phyloP scores from a whole-genome alignment of 192 early-diverging fungal species.

The Gigaspora rosea region DNA sequence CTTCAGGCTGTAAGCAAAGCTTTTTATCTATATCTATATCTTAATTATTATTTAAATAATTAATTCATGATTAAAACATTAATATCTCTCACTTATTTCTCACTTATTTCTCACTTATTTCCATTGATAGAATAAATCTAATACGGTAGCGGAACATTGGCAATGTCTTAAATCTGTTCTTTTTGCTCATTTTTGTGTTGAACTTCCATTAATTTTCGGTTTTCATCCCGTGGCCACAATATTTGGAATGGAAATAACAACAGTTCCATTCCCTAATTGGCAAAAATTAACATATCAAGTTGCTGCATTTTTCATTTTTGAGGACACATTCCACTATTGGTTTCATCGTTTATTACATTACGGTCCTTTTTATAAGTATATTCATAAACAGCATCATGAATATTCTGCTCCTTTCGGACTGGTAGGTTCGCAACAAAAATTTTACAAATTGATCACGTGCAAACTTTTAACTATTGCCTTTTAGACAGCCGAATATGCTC shows the following conservation, averaged over 20 bases:
- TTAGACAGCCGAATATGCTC: conserved; percentile 83
- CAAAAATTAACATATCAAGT: conserved; percentile 65
- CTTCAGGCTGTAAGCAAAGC: conserved; percentile 67
- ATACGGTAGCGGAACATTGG: conserved; percentile 68
- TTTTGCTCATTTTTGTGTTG: conserved; percentile 75
- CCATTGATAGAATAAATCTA: conserved; percentile 57
- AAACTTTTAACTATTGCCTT: background rate
- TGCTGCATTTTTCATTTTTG: conserved; percentile 77
- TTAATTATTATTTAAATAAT: background rate
- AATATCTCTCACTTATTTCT: no score
- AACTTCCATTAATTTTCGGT: conserved; percentile 84
- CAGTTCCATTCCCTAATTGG: conserved; percentile 80
- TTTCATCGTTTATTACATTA: conserved; percentile 88
- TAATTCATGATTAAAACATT: background rate
- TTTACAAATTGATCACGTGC: no score
- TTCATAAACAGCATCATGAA: conserved; percentile 96
- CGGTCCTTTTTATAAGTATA: conserved; percentile 81
- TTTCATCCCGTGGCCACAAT: conserved; percentile 84
- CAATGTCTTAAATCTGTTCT: conserved; percentile 74
- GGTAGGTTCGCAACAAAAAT: conserved; percentile 4
- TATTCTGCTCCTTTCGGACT: conserved; percentile 88
- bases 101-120: background rate
- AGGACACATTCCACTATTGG: conserved; percentile 94
- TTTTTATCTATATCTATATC: background rate
- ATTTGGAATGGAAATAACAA: conserved; percentile 83